A percentile compares a stretch with the other conserved stretches of the same genome.
phyloP scores from a whole-genome alignment of 106 monocot genomes.

The Chionographis japonica region DNA sequence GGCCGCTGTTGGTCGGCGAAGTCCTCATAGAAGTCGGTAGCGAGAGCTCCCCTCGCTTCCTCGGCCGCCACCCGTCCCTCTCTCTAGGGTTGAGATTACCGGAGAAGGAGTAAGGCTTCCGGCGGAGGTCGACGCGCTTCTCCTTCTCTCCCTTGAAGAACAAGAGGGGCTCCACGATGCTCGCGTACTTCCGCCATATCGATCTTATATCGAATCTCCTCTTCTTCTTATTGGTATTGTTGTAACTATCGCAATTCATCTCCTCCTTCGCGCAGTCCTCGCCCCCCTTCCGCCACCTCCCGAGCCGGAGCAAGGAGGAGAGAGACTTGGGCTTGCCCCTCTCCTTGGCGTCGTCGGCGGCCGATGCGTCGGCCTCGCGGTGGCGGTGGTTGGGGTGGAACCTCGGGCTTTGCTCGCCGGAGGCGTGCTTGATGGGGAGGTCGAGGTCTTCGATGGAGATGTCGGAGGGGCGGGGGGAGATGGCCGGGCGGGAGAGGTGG shows the following conservation, averaged over 20 bases:
- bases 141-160: constrained; percentile 17
- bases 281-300: no score
- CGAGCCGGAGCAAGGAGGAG: no score
- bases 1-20: constrained; percentile 79
- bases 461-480: constrained; percentile 14
- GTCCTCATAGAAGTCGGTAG: constrained; percentile 71
- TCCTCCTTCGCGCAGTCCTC: constrained; percentile 12
- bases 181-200: constrained; percentile 45
- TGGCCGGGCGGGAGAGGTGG: background rate
- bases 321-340: background rate
- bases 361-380: background rate
- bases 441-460: constrained; percentile 16
- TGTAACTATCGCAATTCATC: no score
- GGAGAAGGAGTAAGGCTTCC: constrained; percentile 65
- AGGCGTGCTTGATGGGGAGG: constrained; percentile 14
- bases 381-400: no score
- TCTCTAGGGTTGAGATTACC: constrained; percentile 19
- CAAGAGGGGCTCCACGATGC: constrained; percentile 16
- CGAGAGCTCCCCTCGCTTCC: constrained; percentile 46
- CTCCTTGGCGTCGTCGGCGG: background rate
- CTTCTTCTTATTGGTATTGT: constrained; percentile 27
- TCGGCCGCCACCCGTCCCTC: constrained; percentile 24
- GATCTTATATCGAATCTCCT: constrained; percentile 33
- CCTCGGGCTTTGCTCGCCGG: constrained; percentile 9
- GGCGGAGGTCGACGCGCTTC: constrained; percentile 18